Conservation (phyloP, 176 grass and related monocot species). For the Oryza coarctata region DNA sequence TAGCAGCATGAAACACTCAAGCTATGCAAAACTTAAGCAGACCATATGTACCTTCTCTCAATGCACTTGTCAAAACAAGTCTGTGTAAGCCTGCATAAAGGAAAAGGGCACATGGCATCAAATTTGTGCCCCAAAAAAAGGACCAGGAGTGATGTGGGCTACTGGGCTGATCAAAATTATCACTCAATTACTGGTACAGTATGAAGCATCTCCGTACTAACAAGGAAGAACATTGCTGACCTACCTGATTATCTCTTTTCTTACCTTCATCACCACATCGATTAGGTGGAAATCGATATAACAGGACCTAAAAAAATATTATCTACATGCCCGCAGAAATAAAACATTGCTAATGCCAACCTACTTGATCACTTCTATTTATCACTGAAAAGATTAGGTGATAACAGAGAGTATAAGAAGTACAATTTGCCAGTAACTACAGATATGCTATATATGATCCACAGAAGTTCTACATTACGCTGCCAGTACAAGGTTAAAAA, state of each 20-base stretch:
- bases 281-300: neutral
- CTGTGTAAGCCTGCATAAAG: conserved; percentile 65
- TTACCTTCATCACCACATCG: neutral
- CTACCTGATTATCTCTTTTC: neutral
- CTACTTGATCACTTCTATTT: neutral
- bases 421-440: neutral
- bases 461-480: neutral
- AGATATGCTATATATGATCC: neutral
- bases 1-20: conserved; percentile 7
- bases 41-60: conserved; percentile 69
- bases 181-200: neutral
- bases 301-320: neutral
- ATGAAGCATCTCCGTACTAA: neutral
- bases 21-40: neutral
- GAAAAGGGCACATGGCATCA: conserved; percentile 12
- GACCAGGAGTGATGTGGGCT: neutral
- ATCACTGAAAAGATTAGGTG: neutral
- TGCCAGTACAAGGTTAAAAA: neutral
- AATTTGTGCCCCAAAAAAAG: neutral
- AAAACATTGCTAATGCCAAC: neutral
- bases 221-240: neutral
- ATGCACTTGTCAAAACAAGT: conserved; percentile 90
- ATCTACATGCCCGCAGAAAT: neutral
- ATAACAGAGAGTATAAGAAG: neutral
- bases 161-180: conserved; percentile 1